phyloP scores from a whole-genome alignment of 495 filamentous ascomycete species.

The Xylona heveae region DNA sequence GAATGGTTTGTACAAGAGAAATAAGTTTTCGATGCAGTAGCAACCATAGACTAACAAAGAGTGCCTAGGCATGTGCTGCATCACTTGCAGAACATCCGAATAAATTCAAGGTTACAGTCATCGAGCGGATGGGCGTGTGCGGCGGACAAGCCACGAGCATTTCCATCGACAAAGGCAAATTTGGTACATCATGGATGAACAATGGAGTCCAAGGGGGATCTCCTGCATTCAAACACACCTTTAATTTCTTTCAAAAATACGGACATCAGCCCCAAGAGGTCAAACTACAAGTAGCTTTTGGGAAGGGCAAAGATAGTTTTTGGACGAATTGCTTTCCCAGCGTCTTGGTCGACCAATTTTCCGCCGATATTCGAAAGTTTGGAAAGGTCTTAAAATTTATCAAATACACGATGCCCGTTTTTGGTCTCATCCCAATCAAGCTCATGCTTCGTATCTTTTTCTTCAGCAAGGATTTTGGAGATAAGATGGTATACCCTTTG shows the following conservation, averaged over 20 bases:
- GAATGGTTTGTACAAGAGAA: conserved; percentile 25
- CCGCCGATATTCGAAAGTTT: conserved; percentile 44
- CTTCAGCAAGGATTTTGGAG: conserved; percentile 54
- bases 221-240: conserved; percentile 59
- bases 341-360: conserved; percentile 36
- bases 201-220: conserved; percentile 73
- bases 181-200: conserved; percentile 61
- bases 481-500: conserved; percentile 51
- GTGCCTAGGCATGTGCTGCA: conserved; percentile 57
- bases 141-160: conserved; percentile 77
- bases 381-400: conserved; percentile 41
- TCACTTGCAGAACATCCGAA: conserved; percentile 54
- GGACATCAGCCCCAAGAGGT: conserved; percentile 46
- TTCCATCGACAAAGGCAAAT: conserved; percentile 37
- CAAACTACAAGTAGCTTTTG: conserved; percentile 61
- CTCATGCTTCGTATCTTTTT: conserved; percentile 44
- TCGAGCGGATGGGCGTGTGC: conserved; percentile 43
- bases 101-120: conserved; percentile 50
- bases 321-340: conserved; percentile 72
- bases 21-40: too few species aligned
- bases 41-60: too few species aligned
- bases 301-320: conserved; percentile 48
- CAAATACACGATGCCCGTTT: conserved; percentile 44
- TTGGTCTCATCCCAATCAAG: conserved; percentile 55
- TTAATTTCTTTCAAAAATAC: conserved; percentile 54